These are phyloP conservation scores for Marasmius fiardii DNA, from an alignment of 1,284 basidiomycete genomes.

Conservation along the genomic window DNA sequence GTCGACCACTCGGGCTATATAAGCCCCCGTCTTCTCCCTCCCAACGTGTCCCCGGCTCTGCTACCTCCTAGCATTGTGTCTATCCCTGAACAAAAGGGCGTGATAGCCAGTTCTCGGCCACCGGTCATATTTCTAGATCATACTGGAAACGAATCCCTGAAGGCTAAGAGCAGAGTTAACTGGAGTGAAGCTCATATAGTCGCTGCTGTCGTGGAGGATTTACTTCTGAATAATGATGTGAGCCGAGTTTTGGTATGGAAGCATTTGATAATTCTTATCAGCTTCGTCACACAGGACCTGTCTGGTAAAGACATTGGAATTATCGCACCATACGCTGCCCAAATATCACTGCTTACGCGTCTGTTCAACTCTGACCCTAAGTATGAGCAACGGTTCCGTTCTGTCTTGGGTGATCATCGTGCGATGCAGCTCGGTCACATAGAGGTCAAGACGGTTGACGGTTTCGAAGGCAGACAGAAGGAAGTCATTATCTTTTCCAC, in stretches of 20 bases:
- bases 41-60: constrained; percentile 43
- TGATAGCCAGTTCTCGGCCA: constrained; percentile 31
- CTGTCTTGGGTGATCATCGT: constrained; percentile 59
- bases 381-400: constrained; percentile 48
- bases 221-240: constrained; percentile 72
- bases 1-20: constrained; percentile 55
- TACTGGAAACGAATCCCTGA: constrained; percentile 57
- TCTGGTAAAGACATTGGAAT: constrained; percentile 77
- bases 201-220: constrained; percentile 76
- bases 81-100: constrained; percentile 8
- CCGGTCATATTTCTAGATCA: constrained; percentile 83
- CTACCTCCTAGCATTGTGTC: constrained; percentile 11
- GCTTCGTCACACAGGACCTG: constrained; percentile 44
- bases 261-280: constrained; percentile 9
- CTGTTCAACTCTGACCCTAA: constrained; percentile 53
- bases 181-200: constrained; percentile 73
- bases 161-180: constrained; percentile 73
- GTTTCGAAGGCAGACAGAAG: constrained; percentile 94
- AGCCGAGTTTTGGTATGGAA: constrained; percentile 20
- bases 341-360: constrained; percentile 69
- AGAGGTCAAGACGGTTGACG: constrained; percentile 88
- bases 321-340: constrained; percentile 84
- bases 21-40: constrained; percentile 50
- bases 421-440: constrained; percentile 62
- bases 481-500: constrained; percentile 90